Base-by-base conservation (phyloP, 192 early-diverging fungal genomes). In the Neocallimastix lanati region DNA sequence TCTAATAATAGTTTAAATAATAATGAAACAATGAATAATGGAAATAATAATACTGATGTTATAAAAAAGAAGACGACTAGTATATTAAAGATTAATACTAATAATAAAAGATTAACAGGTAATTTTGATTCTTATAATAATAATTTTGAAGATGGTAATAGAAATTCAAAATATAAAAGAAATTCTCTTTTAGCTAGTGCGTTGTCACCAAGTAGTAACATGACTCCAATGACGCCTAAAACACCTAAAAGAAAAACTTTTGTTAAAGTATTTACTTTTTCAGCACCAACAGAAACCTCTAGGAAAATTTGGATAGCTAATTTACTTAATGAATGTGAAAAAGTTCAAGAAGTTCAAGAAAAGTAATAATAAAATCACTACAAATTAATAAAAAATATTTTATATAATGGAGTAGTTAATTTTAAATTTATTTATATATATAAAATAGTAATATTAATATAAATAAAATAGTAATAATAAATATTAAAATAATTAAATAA, bases 331-430 rank as follows among this genome's bases (percentile, higher is more conserved):
- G 50, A 67, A 67, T 67, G 50, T 67, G 50, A 67, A 67, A 67
- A 67, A 67, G 50, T 96, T 93, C 81, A 87, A 86, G 86, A 95
- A 90, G n/a, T n/a, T n/a, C n/a, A n/a, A n/a, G n/a, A n/a, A n/a
- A n/a, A n/a, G n/a, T n/a, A n/a, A n/a, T n/a, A n/a, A n/a, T n/a
- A n/a, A n/a, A n/a, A n/a, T n/a, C n/a, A n/a, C n/a, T n/a, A n/a
- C n/a, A n/a, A n/a, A n/a, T n/a, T n/a, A n/a, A n/a, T n/a, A n/a
- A n/a, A n/a, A n/a, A n/a, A n/a, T n/a, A n/a, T n/a, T n/a, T n/a
- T n/a, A n/a, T n/a, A n/a, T n/a, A n/a, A n/a, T n/a, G n/a, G n/a
- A n/a, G n/a, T n/a, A n/a, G n/a, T n/a, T n/a, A n/a, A n/a, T n/a
- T n/a, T n/a, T n/a, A n/a, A n/a, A n/a, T n/a, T n/a, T n/a, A n/a